phyloP scores from a whole-genome alignment of 1,139 yeast species.

The Wickerhamiella infanticola region DNA sequence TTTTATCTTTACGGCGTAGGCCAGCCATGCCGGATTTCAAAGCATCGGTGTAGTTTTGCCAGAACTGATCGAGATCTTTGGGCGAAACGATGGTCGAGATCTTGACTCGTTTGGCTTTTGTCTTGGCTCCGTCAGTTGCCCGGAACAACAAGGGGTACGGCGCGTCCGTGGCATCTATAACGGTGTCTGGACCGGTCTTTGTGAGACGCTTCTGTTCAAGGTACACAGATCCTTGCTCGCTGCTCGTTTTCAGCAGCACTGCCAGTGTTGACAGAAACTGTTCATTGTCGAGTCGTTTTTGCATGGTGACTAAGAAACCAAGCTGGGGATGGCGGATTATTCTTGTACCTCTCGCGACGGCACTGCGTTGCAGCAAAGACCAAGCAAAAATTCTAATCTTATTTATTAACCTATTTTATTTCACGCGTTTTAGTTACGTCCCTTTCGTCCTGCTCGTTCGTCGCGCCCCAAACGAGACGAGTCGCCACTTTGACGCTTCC shows the following conservation, averaged over 20 bases:
- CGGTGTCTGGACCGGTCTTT: conserved; percentile 12
- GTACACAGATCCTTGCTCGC: conserved; percentile 29
- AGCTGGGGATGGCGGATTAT: too few species aligned
- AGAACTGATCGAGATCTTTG: conserved; percentile 43
- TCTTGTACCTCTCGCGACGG: too few species aligned
- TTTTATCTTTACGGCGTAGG: conserved; percentile 44
- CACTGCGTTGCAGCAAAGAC: too few species aligned
- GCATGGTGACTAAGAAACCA: conserved; percentile 4
- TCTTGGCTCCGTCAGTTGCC: conserved; percentile 43
- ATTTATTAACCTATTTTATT: too few species aligned
- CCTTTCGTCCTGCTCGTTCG: too few species aligned
- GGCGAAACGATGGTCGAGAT: conserved; percentile 50
- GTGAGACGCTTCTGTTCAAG: conserved; percentile 15
- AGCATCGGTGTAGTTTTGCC: conserved; percentile 51
- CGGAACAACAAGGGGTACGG: conserved; percentile 15
- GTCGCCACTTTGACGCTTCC: too few species aligned
- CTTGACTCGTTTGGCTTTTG: conserved; percentile 35
- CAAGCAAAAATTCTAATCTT: too few species aligned
- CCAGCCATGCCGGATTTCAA: conserved; percentile 49
- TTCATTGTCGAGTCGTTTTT: conserved; percentile 11
- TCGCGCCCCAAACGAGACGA: too few species aligned
- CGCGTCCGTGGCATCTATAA: conserved; percentile 9
- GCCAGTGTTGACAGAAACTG: conserved; percentile 21
- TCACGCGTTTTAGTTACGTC: too few species aligned
- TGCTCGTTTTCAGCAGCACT: conserved; percentile 17